These are phyloP conservation scores for Pontederia crassipes DNA, from an alignment of 176 grass and related monocot genomes.

Conservation along the genomic window DNA sequence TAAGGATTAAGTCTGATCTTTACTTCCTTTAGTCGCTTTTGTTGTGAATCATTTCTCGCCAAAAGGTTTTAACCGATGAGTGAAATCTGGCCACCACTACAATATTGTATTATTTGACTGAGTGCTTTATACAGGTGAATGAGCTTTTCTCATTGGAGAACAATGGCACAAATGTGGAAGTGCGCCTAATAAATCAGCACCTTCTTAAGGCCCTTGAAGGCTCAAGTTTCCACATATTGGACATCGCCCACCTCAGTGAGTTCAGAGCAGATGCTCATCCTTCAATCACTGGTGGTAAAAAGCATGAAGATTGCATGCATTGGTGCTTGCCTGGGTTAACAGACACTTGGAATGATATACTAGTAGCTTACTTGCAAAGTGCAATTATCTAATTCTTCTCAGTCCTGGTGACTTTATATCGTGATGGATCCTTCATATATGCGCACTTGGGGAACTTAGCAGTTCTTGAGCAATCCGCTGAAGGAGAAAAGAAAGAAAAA, in stretches of 20 bases:
- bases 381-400: neutral
- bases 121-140: conserved; percentile 31
- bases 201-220: conserved; percentile 32
- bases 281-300: conserved; percentile 63
- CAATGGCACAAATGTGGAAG: conserved; percentile 64
- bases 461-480: too few relatives aligned
- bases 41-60: neutral
- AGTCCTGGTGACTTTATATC: neutral
- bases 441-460: neutral
- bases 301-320: conserved; percentile 96
- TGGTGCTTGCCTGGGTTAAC: conserved; percentile 90
- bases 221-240: conserved; percentile 57
- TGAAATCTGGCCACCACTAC: too few relatives aligned
- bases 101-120: too few relatives aligned
- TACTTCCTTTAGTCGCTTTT: conserved; percentile 6
- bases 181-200: conserved; percentile 51
- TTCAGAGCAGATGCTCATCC: conserved; percentile 97
- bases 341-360: conserved; percentile 81
- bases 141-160: conserved; percentile 61
- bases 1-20: neutral
- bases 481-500: too few relatives aligned
- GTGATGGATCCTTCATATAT: neutral
- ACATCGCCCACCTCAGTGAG: conserved; percentile 69
- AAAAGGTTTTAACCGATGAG: too few relatives aligned
- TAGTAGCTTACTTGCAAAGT: conserved; percentile 31